A percentile compares a stretch with the other conserved stretches of the same genome.
Evolutionary conservation across 192 early-diverging fungal genomes (phyloP).

Genomic region (Backusella australiensis): DNA sequence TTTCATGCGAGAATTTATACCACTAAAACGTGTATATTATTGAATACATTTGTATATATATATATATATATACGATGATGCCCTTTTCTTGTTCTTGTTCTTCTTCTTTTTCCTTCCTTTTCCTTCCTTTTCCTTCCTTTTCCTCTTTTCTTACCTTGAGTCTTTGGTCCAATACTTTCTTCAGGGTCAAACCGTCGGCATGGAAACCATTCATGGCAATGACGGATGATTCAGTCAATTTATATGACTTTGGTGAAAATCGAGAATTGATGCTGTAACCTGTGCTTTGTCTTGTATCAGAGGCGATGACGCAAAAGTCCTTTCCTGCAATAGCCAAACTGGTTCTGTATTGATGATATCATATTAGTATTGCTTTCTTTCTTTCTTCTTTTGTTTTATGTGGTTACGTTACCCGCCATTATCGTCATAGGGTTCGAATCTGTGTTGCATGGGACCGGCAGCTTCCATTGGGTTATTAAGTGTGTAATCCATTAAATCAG

Average conservation of each 20-base stretch:
- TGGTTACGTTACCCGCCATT: constrained; percentile 60
- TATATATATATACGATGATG: not conserved
- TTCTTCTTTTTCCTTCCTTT: not conserved
- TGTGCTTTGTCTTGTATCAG: constrained; percentile 93
- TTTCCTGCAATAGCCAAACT: constrained; percentile 91
- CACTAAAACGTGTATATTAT: constrained; percentile 44
- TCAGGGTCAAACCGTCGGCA: constrained; percentile 84
- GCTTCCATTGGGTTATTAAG: constrained; percentile 1
- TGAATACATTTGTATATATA: not conserved
- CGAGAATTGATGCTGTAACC: constrained; percentile 96
- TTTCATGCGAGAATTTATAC: constrained; percentile 91
- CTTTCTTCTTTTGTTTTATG: no score
- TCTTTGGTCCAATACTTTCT: constrained; percentile 79
- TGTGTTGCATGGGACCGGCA: constrained; percentile 57
- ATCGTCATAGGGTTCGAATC: constrained; percentile 90
- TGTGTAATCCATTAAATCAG: not conserved
- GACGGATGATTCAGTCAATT: constrained; percentile 82
- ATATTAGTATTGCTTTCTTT: not conserved
- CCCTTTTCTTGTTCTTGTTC: not conserved
- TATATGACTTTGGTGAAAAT: constrained; percentile 86
- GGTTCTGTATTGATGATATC: constrained; percentile 48
- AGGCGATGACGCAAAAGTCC: constrained; percentile 92
- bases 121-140: not conserved
- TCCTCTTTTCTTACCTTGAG: constrained; percentile 63
- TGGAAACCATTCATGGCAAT: constrained; percentile 85